Percentiles rank a stretch among this genome's conserved stretches.
These are phyloP conservation scores for Aspergillus sp. DNA, from an alignment of 2,329 filamentous ascomycete genomes.

Conservation along the genomic window DNA sequence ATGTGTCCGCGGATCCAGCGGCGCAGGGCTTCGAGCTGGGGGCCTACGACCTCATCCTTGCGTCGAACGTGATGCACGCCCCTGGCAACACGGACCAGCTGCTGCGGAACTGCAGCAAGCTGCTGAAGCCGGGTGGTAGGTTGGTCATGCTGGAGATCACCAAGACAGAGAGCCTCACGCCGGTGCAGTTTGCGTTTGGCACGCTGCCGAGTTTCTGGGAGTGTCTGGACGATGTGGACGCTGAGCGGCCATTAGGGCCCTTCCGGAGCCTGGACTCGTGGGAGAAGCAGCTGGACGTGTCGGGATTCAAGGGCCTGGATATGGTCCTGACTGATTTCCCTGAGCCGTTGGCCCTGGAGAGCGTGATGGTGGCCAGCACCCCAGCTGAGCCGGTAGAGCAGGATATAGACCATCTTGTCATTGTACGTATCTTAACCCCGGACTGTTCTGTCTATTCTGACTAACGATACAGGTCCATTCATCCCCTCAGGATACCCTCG, in stretches of 20 bases:
- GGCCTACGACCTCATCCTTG: constrained; percentile 7
- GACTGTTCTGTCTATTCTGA: no score
- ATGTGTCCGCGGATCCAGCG: constrained; percentile 1
- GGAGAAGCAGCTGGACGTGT: not conserved
- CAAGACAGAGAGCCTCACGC: not conserved
- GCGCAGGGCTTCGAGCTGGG: constrained; percentile 1
- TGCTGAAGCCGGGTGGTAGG: constrained; percentile 7
- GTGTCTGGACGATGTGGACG: not conserved
- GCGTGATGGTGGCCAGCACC: not conserved
- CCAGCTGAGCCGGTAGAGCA: not conserved
- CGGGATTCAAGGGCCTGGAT: not conserved
- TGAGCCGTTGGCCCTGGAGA: not conserved
- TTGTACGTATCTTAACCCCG: not conserved
- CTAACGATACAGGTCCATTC: not conserved
- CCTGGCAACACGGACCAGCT: not conserved
- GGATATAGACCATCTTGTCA: not conserved
- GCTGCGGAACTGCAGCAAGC: not conserved
- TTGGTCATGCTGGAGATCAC: constrained; percentile 6
- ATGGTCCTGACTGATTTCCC: constrained; percentile 1
- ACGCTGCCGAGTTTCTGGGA: constrained; percentile 4
- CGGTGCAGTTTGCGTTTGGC: constrained; percentile 7
- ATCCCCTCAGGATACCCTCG: not conserved
- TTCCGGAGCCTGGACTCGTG: not conserved
- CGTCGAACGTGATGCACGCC: constrained; percentile 6
- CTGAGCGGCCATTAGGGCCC: not conserved